Evolutionary conservation across 768 basidiomycete genomes (phyloP).

Genomic region (Macrolepiota albuminosa): DNA sequence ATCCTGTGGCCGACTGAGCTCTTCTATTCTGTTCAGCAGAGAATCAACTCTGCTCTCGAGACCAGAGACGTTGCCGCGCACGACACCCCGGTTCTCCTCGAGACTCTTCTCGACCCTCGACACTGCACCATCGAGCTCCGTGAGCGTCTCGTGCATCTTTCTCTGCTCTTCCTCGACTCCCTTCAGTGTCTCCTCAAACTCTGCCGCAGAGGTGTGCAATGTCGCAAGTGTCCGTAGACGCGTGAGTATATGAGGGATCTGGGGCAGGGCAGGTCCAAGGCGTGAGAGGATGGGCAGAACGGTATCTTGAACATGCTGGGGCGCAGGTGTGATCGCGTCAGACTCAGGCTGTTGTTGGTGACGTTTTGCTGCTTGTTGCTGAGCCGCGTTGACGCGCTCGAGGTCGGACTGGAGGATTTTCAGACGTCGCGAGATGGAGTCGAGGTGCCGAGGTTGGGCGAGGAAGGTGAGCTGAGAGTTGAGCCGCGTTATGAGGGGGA

Average conservation of each 20-base stretch:
- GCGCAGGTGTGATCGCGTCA: conserved; percentile 18
- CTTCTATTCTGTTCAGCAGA: conserved; percentile 38
- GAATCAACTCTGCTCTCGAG: conserved; percentile 51
- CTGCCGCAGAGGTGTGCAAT: conserved; percentile 76
- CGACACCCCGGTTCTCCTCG: conserved; percentile 62
- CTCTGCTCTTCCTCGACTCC: conserved; percentile 71
- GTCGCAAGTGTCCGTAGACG: conserved; percentile 81
- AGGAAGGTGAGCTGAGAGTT: conserved; percentile 84
- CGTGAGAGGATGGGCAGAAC: conserved; percentile 65
- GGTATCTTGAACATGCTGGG: conserved; percentile 44
- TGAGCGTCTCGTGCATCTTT: conserved; percentile 54
- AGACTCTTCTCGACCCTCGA: conserved; percentile 71
- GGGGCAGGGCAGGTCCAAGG: conserved; percentile 68
- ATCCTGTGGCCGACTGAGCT: conserved; percentile 21
- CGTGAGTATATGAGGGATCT: conserved; percentile 86
- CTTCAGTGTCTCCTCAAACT: conserved; percentile 65
- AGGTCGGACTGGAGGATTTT: conserved; percentile 92
- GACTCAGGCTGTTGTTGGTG: conserved; percentile 36
- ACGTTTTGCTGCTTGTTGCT: conserved; percentile 39
- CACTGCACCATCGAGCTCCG: conserved; percentile 66
- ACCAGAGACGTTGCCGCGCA: conserved; percentile 69
- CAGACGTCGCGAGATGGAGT: conserved; percentile 89
- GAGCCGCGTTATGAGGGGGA: conserved; percentile 76
- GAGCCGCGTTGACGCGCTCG: conserved; percentile 61
- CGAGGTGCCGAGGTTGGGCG: conserved; percentile 93